Evolutionary conservation across 2,329 filamentous ascomycete genomes (phyloP), one percentile per base, ranked within the genome.

Genomic region (Paraphoma sp.): DNA sequence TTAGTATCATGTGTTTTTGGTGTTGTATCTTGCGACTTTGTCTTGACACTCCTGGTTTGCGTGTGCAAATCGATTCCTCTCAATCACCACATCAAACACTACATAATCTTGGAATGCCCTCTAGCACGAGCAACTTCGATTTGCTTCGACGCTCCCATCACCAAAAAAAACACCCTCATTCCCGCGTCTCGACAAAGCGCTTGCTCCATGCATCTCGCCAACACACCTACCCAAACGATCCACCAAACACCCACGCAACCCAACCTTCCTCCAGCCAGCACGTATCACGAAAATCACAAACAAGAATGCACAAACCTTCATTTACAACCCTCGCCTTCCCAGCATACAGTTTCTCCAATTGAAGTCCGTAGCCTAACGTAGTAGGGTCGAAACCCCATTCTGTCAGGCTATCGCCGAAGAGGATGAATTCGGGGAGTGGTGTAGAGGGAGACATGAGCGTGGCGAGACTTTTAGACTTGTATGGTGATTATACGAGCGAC

Each of bases 341-440:
- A n/a, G 49, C 36, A 45, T 76, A 76, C 49, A 54, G 55, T 16
- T 67, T 48, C 48, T 66, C 51, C 10, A 76, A 62, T 10, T 63
- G 57, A 60, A 64, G 69, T 7, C 74, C 74, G 44, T 72, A 75
- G 6, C 73, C 73, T 23, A 63, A 47, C 1, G 59, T 70, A 3
- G 57, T 9, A 44, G 67, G 63, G 16, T 67, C 54, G 52, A 76
- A 77, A 18, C 60, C 59, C 69, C 70, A 76, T 58, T 72, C 56
- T 0, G 71, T 76, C 6, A 77, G 64, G 1, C 73, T 76, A 42
- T 69, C 72, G 3, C 74, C 74, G 43, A 77, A 75, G 3, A 77
- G 65, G 2, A 76, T 56, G 41, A 77, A 67, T 23, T 71, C 58
- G 1, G 68, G 65, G 18, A 65, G 44, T 1, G 29, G 31, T 10